Evolutionary conservation across 2,329 filamentous ascomycete species (phyloP).

Genomic region (Fusarium domesticum): DNA sequence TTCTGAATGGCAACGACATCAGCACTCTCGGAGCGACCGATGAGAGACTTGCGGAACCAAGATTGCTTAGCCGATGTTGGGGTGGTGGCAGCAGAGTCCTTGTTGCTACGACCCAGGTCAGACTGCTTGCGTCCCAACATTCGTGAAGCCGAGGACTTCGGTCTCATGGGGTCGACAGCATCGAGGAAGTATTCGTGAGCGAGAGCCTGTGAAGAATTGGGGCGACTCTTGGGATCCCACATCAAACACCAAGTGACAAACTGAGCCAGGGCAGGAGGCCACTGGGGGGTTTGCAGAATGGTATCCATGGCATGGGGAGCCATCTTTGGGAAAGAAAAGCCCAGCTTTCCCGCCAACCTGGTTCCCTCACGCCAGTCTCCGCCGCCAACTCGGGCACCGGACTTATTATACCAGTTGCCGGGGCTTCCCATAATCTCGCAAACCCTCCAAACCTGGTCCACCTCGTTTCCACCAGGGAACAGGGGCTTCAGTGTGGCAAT

Average conservation of each 20-base stretch:
- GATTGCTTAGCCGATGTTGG: conserved; percentile 79
- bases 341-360: conserved; percentile 87
- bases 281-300: conserved; percentile 84
- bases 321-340: conserved; percentile 99
- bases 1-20: conserved; percentile 54
- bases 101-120: conserved; percentile 67
- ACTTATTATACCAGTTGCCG: conserved; percentile 95
- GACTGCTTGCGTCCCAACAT: conserved; percentile 89
- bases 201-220: conserved; percentile 90
- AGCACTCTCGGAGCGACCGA: conserved; percentile 70
- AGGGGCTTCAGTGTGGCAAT: conserved; percentile 94
- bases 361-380: conserved; percentile 98
- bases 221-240: conserved; percentile 93
- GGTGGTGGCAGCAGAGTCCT: conserved; percentile 54
- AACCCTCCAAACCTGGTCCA: conserved; percentile 97
- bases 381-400: conserved; percentile 80
- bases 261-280: conserved; percentile 81
- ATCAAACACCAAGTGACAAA: conserved; percentile 99
- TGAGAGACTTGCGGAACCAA: conserved; percentile 95
- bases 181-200: conserved; percentile 93
- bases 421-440: conserved; percentile 99
- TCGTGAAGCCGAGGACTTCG: conserved; percentile 84
- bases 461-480: conserved; percentile 96
- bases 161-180: conserved; percentile 84
- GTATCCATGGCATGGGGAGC: conserved; percentile 95